Percentiles rank a stretch among this genome's conserved stretches.
Evolutionary conservation across 139 green algal genomes (phyloP).

Genomic region (Chlamydomonas eustigma): DNA sequence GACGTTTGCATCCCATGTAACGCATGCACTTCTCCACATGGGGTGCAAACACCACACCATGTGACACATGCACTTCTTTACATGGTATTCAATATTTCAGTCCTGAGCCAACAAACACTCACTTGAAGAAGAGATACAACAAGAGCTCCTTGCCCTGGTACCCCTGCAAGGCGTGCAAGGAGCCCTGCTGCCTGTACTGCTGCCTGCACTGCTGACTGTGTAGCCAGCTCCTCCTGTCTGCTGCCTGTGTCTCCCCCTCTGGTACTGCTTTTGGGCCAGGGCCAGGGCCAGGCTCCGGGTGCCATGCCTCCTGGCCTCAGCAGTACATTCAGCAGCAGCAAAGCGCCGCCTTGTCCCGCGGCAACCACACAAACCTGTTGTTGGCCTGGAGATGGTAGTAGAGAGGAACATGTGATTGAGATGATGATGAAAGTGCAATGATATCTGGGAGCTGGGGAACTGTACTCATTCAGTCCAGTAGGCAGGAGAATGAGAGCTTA

Average conservation of each 20-base stretch:
- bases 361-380: conserved; percentile 8
- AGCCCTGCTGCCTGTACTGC: background rate
- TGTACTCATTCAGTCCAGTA: no score
- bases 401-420: no score
- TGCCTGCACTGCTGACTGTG: background rate
- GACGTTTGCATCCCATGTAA: background rate
- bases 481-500: no score
- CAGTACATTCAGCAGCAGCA: background rate
- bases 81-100: no score
- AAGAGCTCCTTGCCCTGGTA: background rate
- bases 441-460: no score
- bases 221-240: no score
- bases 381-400: conserved; percentile 10
- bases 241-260: background rate
- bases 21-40: no score
- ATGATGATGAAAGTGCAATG: no score
- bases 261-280: background rate
- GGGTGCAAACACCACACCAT: no score
- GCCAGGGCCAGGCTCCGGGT: background rate
- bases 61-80: no score
- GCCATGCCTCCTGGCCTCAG: background rate
- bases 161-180: background rate
- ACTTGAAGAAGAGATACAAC: conserved; percentile 38
- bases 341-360: conserved; percentile 15
- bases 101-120: conserved; percentile 39